Percentiles rank a stretch among this genome's conserved stretches.
Evolutionary conservation across 73 alveolate species (phyloP).

Genomic region (Paramecium biaurelia): DNA sequence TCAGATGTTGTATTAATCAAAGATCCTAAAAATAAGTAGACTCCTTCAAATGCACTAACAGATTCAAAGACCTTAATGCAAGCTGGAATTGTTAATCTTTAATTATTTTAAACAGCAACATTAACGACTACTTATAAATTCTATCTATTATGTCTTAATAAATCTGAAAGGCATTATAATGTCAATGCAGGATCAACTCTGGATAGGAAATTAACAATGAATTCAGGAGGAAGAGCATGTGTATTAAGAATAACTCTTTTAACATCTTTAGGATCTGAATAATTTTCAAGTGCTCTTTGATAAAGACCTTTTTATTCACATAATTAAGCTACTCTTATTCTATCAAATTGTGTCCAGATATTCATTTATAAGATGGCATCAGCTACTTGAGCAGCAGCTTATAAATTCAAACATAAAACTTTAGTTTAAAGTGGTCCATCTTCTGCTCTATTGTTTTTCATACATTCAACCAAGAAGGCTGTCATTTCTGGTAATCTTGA

Average conservation of each 20-base stretch:
- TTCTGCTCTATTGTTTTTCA: slow-evolving; percentile 93
- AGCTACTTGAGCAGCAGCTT: slow-evolving; percentile 96
- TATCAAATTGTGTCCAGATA: slow-evolving; percentile 92
- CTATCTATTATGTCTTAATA: slow-evolving; percentile 92
- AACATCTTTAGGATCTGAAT: slow-evolving; percentile 89
- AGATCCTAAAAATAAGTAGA: slow-evolving; percentile 90
- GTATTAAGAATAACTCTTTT: slow-evolving; percentile 96
- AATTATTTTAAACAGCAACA: slow-evolving; percentile 90
- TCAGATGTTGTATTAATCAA: slow-evolving; percentile 94
- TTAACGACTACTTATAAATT: slow-evolving; percentile 94
- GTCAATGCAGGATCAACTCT: slow-evolving; percentile 91
- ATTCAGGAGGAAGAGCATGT: slow-evolving; percentile 90
- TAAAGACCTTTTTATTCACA: slow-evolving; percentile 96
- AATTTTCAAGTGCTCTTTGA: slow-evolving; percentile 96
- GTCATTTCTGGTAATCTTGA: slow-evolving; percentile 94
- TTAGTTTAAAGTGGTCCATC: slow-evolving; percentile 98
- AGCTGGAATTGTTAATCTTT: slow-evolving; percentile 88
- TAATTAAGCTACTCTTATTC: slow-evolving; percentile 92
- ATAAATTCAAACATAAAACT: slow-evolving; percentile 90
- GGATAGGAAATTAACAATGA: slow-evolving; percentile 84
- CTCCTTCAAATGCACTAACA: slow-evolving; percentile 92
- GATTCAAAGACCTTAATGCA: slow-evolving; percentile 92
- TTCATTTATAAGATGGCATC: slow-evolving; percentile 93
- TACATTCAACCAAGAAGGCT: slow-evolving; percentile 95
- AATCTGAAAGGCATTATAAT: slow-evolving; percentile 87